Evolutionary conservation across 148 eudicot species (phyloP).

Genomic region (Silene uniflora): DNA sequence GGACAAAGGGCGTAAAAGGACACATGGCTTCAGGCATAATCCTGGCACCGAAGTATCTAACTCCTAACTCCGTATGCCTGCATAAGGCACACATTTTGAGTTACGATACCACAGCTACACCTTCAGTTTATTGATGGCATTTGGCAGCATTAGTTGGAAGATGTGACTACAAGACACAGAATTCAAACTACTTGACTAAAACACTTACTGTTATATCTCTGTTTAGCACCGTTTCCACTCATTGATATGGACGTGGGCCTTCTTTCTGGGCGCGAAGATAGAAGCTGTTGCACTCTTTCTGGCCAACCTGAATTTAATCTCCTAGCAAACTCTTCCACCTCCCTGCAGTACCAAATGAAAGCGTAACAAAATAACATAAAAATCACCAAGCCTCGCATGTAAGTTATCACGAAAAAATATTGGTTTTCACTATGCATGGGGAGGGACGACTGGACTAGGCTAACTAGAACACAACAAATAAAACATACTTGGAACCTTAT

Average conservation of each 20-base stretch:
- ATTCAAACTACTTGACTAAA: background rate
- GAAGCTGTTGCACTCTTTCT: constrained; percentile 64
- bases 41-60: no score
- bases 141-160: background rate
- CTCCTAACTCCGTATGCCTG: background rate
- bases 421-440: background rate
- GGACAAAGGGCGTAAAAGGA: no score
- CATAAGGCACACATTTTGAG: background rate
- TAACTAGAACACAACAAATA: background rate
- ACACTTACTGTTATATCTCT: constrained; percentile 39
- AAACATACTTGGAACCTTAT: background rate
- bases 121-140: background rate
- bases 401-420: background rate
- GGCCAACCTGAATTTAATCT: constrained; percentile 82
- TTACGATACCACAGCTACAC: background rate
- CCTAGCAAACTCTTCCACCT: constrained; percentile 84
- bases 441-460: background rate
- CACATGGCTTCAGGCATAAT: no score
- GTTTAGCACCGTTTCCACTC: constrained; percentile 41
- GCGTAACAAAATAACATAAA: background rate
- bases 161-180: background rate
- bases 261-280: constrained; percentile 48
- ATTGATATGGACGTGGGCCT: constrained; percentile 35
- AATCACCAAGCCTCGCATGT: background rate
- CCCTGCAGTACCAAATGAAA: constrained; percentile 39